These are phyloP conservation scores for Tylopilus orsonianus DNA, from an alignment of 1,284 basidiomycete genomes.

Conservation along the genomic window DNA sequence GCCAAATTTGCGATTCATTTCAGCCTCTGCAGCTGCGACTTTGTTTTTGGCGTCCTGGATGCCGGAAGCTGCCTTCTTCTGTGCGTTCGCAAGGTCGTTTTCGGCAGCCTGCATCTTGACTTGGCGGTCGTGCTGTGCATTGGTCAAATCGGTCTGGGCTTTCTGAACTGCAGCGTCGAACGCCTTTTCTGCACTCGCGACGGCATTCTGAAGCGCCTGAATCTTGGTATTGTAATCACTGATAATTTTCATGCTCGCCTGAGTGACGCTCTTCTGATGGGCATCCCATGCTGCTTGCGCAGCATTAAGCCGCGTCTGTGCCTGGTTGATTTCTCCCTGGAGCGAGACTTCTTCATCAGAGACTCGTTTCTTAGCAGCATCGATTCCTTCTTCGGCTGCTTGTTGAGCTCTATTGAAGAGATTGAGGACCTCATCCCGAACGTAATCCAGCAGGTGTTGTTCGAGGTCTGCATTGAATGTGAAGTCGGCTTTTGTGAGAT, in stretches of 20 bases:
- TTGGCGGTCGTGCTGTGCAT: constrained; percentile 8
- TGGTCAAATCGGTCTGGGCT: background rate
- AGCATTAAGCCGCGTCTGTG: background rate
- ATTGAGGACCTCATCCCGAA: constrained; percentile 3
- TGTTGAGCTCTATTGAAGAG: constrained; percentile 1
- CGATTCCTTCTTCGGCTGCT: constrained; percentile 5
- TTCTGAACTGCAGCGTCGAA: background rate
- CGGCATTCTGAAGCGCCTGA: background rate
- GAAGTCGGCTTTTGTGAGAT: constrained; percentile 8
- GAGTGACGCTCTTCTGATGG: background rate
- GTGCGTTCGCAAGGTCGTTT: background rate
- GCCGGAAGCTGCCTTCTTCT: background rate
- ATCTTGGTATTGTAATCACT: constrained; percentile 1
- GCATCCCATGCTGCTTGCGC: constrained; percentile 4
- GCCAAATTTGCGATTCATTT: constrained; percentile 7
- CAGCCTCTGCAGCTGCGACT: background rate
- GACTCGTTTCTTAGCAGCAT: background rate
- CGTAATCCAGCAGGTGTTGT: constrained; percentile 11
- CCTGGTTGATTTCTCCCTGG: background rate
- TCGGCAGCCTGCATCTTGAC: constrained; percentile 3
- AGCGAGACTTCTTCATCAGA: background rate
- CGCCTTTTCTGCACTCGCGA: background rate
- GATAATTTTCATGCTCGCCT: background rate
- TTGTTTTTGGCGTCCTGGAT: background rate
- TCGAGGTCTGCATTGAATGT: constrained; percentile 6